Evolutionary conservation across 805 yeast genomes (phyloP).

Genomic region (Candida vartiovaarae): DNA sequence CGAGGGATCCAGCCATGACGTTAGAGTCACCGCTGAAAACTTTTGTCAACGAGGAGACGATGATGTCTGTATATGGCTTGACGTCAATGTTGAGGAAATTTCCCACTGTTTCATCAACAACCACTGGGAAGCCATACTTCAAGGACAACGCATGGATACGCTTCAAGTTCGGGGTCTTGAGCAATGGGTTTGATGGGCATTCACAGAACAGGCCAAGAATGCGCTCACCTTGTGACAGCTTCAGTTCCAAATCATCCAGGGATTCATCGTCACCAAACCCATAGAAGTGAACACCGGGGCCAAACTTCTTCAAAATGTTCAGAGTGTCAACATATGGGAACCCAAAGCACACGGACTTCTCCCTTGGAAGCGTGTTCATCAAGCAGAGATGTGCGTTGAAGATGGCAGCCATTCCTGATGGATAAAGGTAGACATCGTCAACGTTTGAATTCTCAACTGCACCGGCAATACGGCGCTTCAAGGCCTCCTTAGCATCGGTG

Average conservation of each 20-base stretch:
- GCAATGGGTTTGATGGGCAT: slow-evolving; percentile 90
- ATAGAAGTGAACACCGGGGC: slow-evolving; percentile 81
- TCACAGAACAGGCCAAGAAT: slow-evolving; percentile 83
- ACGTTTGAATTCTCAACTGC: slow-evolving; percentile 36
- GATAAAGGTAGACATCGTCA: slow-evolving; percentile 74
- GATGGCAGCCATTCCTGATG: slow-evolving; percentile 91
- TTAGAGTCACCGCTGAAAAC: slow-evolving; percentile 92
- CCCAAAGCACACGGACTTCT: slow-evolving; percentile 87
- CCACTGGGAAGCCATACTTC: slow-evolving; percentile 66
- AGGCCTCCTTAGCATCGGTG: slow-evolving; percentile 64
- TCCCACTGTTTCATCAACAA: slow-evolving; percentile 93
- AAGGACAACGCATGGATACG: slow-evolving; percentile 61
- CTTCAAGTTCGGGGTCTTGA: slow-evolving; percentile 73
- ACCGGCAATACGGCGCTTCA: slow-evolving; percentile 69
- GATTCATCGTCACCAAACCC: slow-evolving; percentile 77
- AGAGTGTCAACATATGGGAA: slow-evolving; percentile 94
- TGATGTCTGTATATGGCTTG: slow-evolving; percentile 77
- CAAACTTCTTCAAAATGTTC: slow-evolving; percentile 80
- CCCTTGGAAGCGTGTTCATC: slow-evolving; percentile 23
- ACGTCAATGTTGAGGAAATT: slow-evolving; percentile 81
- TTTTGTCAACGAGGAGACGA: slow-evolving; percentile 82
- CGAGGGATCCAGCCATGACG: slow-evolving; percentile 89
- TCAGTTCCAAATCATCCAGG: slow-evolving; percentile 54
- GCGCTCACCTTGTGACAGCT: slow-evolving; percentile 55
- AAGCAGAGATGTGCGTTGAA: slow-evolving; percentile 69